Evolutionary conservation across 163 green algal species (phyloP), one percentile per base, ranked within the genome.

Genomic region (Trebouxiophyceae sp.): DNA sequence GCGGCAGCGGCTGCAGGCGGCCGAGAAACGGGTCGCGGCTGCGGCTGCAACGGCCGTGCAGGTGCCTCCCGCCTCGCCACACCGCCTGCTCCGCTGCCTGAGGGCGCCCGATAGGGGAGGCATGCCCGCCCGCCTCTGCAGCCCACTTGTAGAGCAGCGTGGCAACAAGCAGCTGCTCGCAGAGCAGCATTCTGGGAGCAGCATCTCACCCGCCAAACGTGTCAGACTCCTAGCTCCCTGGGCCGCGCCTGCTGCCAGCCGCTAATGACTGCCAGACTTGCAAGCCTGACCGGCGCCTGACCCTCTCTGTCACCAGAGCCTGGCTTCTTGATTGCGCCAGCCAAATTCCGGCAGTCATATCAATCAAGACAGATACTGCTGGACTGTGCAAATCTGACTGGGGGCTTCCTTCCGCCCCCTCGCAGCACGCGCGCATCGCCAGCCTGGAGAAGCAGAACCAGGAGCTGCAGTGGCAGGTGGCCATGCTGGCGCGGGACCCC

Each of bases 381-480:
- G n/a, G n/a, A n/a, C n/a, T n/a, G n/a, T n/a, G n/a, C n/a, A n/a
- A n/a, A n/a, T 47, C 50, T 34, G 58, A 27, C 0, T 30, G 5
- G 7, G 57, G 28, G 29, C 6, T 29, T 30, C 27, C 45, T 22
- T 33, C 50, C 24, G 58, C 61, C 4, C 31, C 44, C 45, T 8
- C 28, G 57, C 57, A 62, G 57, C 57, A 72, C 4, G 73, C 73
- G 22, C 60, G 50, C 34, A 46, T 79, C 57, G 68, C 60, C 0
- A 55, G 64, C 1, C 65, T 80, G 55, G 69, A 80, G 60, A 80
- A 80, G 65, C 56, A 72, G 31, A 80, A 78, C 57, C 64, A 56
- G 5, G 74, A 80, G n/a, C 65, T 80, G 54, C 61, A 62, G 60
- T 80, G 74, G 74, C 74, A 80, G 64, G 65, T 79, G n/a, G 44